Evolutionary conservation across 345 rosid species (phyloP).

Genomic region (Geranium brycei): DNA sequence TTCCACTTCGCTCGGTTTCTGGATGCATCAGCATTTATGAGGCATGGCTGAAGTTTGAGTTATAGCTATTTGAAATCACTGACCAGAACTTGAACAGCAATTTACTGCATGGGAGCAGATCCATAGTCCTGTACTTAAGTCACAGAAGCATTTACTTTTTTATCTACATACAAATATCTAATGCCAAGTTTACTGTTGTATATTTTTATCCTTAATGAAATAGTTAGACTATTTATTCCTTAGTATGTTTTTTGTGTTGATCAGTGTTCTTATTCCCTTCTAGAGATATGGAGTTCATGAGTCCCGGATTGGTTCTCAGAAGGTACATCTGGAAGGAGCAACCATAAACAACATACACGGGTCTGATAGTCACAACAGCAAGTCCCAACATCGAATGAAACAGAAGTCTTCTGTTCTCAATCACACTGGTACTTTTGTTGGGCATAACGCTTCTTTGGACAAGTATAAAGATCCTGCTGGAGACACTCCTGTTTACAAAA

Average conservation of each 20-base stretch:
- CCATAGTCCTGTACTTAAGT: too few species aligned
- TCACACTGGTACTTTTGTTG: constrained; percentile 25
- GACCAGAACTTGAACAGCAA: too few species aligned
- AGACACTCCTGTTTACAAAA: constrained; percentile 24
- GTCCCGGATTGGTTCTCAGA: constrained; percentile 28
- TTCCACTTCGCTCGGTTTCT: too few species aligned
- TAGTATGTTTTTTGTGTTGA: neutral
- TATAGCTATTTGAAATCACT: too few species aligned
- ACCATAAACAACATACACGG: constrained; percentile 19
- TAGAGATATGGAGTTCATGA: constrained; percentile 38
- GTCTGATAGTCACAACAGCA: constrained; percentile 31
- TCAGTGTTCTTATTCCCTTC: constrained; percentile 9
- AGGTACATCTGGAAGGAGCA: constrained; percentile 29
- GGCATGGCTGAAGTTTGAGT: too few species aligned
- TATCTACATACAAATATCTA: too few species aligned
- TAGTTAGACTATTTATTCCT: neutral
- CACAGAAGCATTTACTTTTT: too few species aligned
- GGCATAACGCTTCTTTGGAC: constrained; percentile 25
- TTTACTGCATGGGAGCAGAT: too few species aligned
- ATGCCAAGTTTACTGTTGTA: too few species aligned
- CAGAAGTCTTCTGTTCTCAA: constrained; percentile 24
- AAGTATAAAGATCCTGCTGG: constrained; percentile 28
- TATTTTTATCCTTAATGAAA: too few species aligned
- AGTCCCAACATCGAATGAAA: constrained; percentile 27
- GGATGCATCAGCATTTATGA: too few species aligned